Base-by-base conservation (phyloP, 495 filamentous ascomycete genomes). In the Acidomyces sp. region DNA sequence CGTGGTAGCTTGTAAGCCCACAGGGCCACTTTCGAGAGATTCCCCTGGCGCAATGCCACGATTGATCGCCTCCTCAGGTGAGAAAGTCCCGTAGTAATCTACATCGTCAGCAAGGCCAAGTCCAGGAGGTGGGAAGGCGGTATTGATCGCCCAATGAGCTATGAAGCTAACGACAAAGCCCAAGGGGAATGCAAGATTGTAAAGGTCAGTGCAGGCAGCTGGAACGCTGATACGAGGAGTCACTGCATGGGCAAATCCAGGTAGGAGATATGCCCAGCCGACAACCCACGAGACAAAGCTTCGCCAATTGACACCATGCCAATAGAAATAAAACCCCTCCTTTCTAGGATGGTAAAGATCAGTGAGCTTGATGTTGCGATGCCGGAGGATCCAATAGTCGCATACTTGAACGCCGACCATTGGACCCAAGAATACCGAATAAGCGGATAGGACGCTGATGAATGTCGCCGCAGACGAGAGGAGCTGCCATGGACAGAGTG, bases 341-440 rank as follows among this genome's bases (percentile, higher is more conserved):
- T 43, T 43, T 11, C 31, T 4, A 3, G 40, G 30, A 15, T 34
- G 29, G 32, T 43, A 43, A n/a, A 43, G 32, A 20, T 34, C 40
- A 6, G 29, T 24, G 16, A 43, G 40, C 21, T 43, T 36, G 28
- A 43, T 23, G 19, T 32, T 10, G 6, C 32, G 29, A n/a, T 32
- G 10, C 7, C 40, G 40, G 10, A 43, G 40, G 5, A 43, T 18
- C 40, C 40, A 43, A 32, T 43, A 41, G 15, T 41, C 38, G 28
- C 38, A 41, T 6, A 41, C 38, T 29, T 31, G 30, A 4, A 41
- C 33, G 11, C 71, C 72, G 10, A 72, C 75, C 38, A 82, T 74
- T 0, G 79, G 78, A 0, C 71, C 78, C 1, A 84, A 64, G 60
- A 84, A 82, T 18, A 82, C 70, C n/a, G 61, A 49, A 46, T 68